phyloP scores from a whole-genome alignment of 805 yeast species.

The Jamesozyma piceae region DNA sequence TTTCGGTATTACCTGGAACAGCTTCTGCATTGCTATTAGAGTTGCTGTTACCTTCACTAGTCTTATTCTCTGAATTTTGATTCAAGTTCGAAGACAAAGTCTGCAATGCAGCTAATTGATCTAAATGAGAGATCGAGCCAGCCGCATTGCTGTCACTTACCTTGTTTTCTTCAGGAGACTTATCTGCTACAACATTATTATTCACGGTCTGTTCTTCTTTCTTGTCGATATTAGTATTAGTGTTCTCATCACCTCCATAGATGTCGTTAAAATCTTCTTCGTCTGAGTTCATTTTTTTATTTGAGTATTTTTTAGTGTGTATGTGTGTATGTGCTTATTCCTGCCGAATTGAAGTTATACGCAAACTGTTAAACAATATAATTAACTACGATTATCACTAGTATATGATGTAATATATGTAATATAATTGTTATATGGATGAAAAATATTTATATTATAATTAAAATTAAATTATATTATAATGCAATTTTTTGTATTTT shows the following conservation, averaged over 20 bases:
- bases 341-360: no score
- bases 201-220: not conserved
- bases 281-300: slow-evolving; percentile 53
- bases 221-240: slow-evolving; percentile 2
- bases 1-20: slow-evolving; percentile 1
- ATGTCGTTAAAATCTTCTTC: slow-evolving; percentile 96
- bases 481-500: not conserved
- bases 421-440: not conserved
- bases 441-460: no score
- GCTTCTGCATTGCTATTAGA: slow-evolving; percentile 9
- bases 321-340: no score
- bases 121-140: slow-evolving; percentile 11
- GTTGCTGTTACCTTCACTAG: slow-evolving; percentile 3
- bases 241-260: slow-evolving; percentile 38
- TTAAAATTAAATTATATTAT: no score
- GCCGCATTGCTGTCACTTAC: no score
- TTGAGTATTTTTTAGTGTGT: not conserved
- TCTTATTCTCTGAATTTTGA: slow-evolving; percentile 15
- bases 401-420: not conserved
- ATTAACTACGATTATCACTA: not conserved
- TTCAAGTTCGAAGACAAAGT: slow-evolving; percentile 29
- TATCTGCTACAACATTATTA: slow-evolving; percentile 2
- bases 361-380: not conserved
- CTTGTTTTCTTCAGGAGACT: slow-evolving; percentile 2
- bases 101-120: slow-evolving; percentile 30